These are phyloP conservation scores for Crataegus laevigata DNA, from an alignment of 306 rosid species.

Conservation along the genomic window DNA sequence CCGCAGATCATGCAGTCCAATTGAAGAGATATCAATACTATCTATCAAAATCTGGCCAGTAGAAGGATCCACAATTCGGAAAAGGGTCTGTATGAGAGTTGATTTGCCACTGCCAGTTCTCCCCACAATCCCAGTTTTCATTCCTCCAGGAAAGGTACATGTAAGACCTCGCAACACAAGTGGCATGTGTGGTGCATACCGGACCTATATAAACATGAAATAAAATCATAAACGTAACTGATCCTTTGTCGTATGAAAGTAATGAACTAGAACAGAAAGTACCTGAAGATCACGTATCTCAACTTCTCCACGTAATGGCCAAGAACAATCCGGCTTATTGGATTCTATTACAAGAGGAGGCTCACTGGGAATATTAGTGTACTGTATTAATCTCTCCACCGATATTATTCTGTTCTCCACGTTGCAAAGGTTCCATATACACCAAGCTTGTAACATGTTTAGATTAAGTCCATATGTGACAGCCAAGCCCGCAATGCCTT, in stretches of 20 bases:
- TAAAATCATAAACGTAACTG: background rate
- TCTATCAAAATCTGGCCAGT: constrained; percentile 57
- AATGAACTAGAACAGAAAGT: background rate
- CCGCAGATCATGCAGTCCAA: constrained; percentile 81
- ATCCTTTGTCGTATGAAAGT: background rate
- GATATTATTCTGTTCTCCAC: constrained; percentile 82
- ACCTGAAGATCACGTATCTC: constrained; percentile 70
- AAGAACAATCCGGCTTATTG: constrained; percentile 44
- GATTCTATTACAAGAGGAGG: constrained; percentile 62
- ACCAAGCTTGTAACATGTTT: constrained; percentile 35
- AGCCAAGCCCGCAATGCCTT: constrained; percentile 78
- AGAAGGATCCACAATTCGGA: constrained; percentile 59
- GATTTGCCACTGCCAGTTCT: constrained; percentile 90
- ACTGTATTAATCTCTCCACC: constrained; percentile 77
- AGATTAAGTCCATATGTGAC: constrained; percentile 77
- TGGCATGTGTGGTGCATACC: constrained; percentile 84
- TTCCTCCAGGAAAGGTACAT: constrained; percentile 62
- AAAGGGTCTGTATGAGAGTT: constrained; percentile 72
- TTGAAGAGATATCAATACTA: constrained; percentile 41
- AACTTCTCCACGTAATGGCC: constrained; percentile 75
- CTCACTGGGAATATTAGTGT: constrained; percentile 58
- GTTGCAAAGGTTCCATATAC: constrained; percentile 49
- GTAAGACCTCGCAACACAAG: constrained; percentile 75
- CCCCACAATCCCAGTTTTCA: constrained; percentile 83
- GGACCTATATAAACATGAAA: constrained; percentile 42